Evolutionary conservation across 495 filamentous ascomycete species (phyloP), one percentile per base, ranked within the genome.

Genomic region (Xylaria cubensis): DNA sequence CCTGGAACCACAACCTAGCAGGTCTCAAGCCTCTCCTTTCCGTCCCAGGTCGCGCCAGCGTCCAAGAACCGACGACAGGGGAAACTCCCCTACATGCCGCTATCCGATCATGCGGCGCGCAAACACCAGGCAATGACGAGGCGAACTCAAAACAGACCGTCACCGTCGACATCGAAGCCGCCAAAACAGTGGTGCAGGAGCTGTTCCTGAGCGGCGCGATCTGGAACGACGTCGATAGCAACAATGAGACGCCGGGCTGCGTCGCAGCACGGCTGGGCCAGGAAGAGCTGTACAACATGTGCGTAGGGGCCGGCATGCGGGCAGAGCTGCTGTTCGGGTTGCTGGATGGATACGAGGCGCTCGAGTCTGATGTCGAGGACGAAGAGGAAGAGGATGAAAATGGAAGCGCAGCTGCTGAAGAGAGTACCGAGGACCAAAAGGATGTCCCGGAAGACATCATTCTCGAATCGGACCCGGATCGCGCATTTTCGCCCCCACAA

Each of bases 211-310:
- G 93, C 77, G 96, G 96, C 3, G 97, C 93, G 6, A 97, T 98
- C 67, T 99, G 96, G 96, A 99, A 99, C 82, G 94, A 97, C 80
- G 84, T 99, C 4, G 94, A 98, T 75, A 82, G 84, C 48, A 90
- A 92, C 56, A 86, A 92, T 69, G 94, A 98, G 86, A 99, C 97
- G 17, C 95, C 96, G 0, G 96, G 94, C 1, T 98, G 97, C 82
- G 77, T 98, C 21, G 96, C 96, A 13, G 83, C 84, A 50, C 84
- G 94, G 42, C 81, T 97, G 17, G 91, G 90, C 0, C 80, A 92
- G 73, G 83, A 76, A n/a, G 90, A 91, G 67, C 79, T 97, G 58
- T 99, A 99, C 78, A 89, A 92, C 24, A 76, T 95, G 46, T 90
- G 95, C 76, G 94, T 98, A 1, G 93, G 97, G 80, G 95, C 97